These are phyloP conservation scores for Carpinus viminea DNA, from an alignment of 306 rosid genomes.

Conservation along the genomic window DNA sequence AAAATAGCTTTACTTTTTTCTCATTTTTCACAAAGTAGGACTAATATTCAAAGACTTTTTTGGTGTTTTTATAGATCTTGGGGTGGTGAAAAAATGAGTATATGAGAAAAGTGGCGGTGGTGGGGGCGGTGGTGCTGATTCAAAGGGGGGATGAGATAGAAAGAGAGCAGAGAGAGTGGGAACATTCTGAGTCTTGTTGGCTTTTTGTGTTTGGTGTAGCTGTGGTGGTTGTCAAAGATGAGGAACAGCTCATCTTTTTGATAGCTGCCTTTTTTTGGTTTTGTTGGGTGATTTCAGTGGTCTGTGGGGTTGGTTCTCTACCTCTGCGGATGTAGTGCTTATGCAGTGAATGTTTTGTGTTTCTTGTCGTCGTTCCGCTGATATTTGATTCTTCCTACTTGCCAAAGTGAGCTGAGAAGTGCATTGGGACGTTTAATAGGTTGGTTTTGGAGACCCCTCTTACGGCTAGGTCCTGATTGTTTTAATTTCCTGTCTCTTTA, in stretches of 20 bases:
- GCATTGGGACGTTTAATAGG: constrained; percentile 25
- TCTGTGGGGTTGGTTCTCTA: constrained; percentile 48
- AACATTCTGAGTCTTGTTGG: constrained; percentile 77
- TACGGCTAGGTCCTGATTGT: neutral
- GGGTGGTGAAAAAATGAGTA: constrained; percentile 6
- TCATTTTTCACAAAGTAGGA: neutral
- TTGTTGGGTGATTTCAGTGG: constrained; percentile 44
- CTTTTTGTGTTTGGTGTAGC: constrained; percentile 60
- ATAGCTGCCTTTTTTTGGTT: constrained; percentile 43
- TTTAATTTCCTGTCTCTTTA: constrained; percentile 20
- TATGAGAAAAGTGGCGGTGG: constrained; percentile 40
- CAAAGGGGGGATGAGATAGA: constrained; percentile 47
- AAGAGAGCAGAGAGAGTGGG: constrained; percentile 38
- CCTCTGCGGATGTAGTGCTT: constrained; percentile 37
- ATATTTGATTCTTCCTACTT: constrained; percentile 36
- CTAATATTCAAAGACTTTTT: too few relatives aligned
- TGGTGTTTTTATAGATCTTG: neutral
- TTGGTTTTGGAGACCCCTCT: constrained; percentile 1
- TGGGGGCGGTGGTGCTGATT: constrained; percentile 68
- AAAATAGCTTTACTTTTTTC: neutral
- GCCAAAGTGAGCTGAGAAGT: constrained; percentile 16
- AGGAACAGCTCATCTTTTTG: constrained; percentile 67
- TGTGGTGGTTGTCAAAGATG: constrained; percentile 77
- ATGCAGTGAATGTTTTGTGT: constrained; percentile 36
- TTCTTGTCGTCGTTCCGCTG: constrained; percentile 35